Evolutionary conservation across 2,329 filamentous ascomycete genomes (phyloP).

Genomic region (Alternaria sp.): DNA sequence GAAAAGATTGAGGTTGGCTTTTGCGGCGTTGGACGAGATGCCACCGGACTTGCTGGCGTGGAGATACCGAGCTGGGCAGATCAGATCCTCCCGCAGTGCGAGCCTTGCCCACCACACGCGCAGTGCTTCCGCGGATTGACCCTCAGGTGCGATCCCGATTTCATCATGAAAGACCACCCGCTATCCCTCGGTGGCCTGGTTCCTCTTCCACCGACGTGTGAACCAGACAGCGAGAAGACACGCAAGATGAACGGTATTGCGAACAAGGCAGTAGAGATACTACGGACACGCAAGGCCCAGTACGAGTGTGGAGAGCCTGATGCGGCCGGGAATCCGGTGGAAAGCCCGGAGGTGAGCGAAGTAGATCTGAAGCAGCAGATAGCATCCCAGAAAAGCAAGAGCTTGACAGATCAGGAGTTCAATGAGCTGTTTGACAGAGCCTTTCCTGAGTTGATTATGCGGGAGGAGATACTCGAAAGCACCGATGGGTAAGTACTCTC

Average conservation of each 20-base stretch:
- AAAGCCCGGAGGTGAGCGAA: constrained; percentile 71
- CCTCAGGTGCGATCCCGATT: constrained; percentile 84
- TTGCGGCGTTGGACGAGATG: constrained; percentile 78
- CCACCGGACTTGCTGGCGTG: constrained; percentile 65
- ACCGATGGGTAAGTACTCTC: constrained; percentile 64
- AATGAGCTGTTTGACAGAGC: constrained; percentile 84
- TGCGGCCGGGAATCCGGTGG: constrained; percentile 66
- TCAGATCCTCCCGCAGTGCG: constrained; percentile 79
- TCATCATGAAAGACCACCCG: constrained; percentile 84
- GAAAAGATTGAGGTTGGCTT: constrained; percentile 98
- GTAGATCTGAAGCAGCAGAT: constrained; percentile 80
- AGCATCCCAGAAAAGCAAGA: constrained; percentile 77
- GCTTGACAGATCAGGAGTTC: constrained; percentile 87
- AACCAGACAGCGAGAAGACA: constrained; percentile 92
- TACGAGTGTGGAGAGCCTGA: constrained; percentile 86
- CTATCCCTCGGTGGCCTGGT: constrained; percentile 81
- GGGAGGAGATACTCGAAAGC: constrained; percentile 67
- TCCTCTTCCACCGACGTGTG: constrained; percentile 88
- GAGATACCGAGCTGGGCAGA: constrained; percentile 77
- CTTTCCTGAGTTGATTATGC: constrained; percentile 72
- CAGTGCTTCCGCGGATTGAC: constrained; percentile 83
- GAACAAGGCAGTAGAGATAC: constrained; percentile 84
- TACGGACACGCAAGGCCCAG: constrained; percentile 84
- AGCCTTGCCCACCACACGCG: constrained; percentile 88
- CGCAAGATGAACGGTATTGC: constrained; percentile 86